A percentile compares a stretch with the other conserved stretches of the same genome.
phyloP scores from a whole-genome alignment of 176 grass and related monocot genomes.

The Eragrostis curvula region DNA sequence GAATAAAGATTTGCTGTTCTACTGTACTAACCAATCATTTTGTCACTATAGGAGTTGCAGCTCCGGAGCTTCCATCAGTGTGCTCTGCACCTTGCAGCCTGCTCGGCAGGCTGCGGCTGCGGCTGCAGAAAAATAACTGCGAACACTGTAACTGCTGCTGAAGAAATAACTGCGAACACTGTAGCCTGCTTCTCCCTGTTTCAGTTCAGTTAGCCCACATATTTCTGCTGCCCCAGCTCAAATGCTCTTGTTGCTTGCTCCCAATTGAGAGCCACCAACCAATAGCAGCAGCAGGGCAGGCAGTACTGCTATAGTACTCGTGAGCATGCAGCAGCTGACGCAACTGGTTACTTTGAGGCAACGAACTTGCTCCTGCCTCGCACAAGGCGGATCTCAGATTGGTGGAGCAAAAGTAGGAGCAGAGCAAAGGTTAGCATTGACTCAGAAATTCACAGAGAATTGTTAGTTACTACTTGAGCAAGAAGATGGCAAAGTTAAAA shows the following conservation, averaged over 20 bases:
- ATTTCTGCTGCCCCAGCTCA: not conserved
- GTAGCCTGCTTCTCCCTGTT: constrained; percentile 20
- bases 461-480: constrained; percentile 37
- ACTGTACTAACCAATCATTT: constrained; percentile 47
- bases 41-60: constrained; percentile 32
- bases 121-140: too few species aligned
- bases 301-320: constrained; percentile 45
- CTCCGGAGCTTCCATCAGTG: constrained; percentile 41
- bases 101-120: too few species aligned
- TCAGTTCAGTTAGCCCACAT: constrained; percentile 32
- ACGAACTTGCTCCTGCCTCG: constrained; percentile 24
- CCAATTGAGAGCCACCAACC: constrained; percentile 46
- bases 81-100: not conserved
- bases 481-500: constrained; percentile 42
- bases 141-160: too few species aligned
- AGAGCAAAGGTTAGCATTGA: constrained; percentile 59
- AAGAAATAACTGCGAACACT: too few species aligned
- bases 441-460: constrained; percentile 49
- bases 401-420: constrained; percentile 58
- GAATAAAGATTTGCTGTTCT: constrained; percentile 44
- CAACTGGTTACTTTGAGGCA: constrained; percentile 49
- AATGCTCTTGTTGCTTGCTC: constrained; percentile 40
- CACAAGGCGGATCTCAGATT: constrained; percentile 47
- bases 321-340: constrained; percentile 32
- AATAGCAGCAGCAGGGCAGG: constrained; percentile 30